Conservation (phyloP, 2,329 filamentous ascomycete species). For the Fusarium verticillioides region DNA sequence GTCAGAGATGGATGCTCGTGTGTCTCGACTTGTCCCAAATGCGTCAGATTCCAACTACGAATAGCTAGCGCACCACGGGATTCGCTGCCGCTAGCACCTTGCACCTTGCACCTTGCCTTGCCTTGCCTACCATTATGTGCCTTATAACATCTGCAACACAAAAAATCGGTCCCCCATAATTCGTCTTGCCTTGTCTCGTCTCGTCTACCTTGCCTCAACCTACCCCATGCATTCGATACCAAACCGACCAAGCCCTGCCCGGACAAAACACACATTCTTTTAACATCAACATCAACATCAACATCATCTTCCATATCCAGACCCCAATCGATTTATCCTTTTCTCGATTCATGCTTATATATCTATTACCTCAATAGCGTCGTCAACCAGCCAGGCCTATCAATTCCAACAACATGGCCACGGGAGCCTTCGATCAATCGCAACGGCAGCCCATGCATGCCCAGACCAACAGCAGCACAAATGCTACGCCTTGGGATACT, state of each 20-base stretch:
- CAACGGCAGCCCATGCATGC: slow-evolving; percentile 51
- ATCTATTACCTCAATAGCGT: slow-evolving; percentile 44
- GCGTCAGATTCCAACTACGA: slow-evolving; percentile 41
- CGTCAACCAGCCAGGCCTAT: slow-evolving; percentile 51
- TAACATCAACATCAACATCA: background rate
- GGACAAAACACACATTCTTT: slow-evolving; percentile 35
- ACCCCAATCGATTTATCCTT: slow-evolving; percentile 34
- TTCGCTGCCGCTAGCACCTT: slow-evolving; percentile 42
- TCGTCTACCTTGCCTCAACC: background rate
- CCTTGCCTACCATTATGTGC: background rate
- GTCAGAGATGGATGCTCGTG: slow-evolving; percentile 51
- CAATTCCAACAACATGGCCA: slow-evolving; percentile 50
- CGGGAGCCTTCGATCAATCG: slow-evolving; percentile 47
- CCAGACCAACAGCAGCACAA: background rate
- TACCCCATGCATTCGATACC: slow-evolving; percentile 23
- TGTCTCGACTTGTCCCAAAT: slow-evolving; percentile 49
- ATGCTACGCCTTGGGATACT: background rate
- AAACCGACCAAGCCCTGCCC: slow-evolving; percentile 21
- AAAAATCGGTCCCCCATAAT: slow-evolving; percentile 29
- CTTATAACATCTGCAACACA: slow-evolving; percentile 33
- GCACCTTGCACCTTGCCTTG: slow-evolving; percentile 4
- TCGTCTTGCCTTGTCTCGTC: background rate
- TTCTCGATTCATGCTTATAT: slow-evolving; percentile 34
- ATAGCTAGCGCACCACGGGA: slow-evolving; percentile 44
- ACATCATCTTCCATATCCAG: background rate